These are phyloP conservation scores for Vachellia pachyceras DNA, from an alignment of 306 rosid genomes.

Conservation along the genomic window DNA sequence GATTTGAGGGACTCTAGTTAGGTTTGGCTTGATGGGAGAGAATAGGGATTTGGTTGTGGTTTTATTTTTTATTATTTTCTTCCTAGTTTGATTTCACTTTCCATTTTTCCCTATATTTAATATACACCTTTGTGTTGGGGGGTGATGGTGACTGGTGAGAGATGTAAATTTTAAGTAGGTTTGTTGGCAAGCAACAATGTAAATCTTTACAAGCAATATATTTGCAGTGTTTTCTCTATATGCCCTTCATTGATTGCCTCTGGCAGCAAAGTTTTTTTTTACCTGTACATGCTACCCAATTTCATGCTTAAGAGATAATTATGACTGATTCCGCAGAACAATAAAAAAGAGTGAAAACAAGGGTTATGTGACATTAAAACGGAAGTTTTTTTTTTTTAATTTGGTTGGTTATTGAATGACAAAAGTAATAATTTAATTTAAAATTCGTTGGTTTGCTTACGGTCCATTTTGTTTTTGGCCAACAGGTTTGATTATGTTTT, in stretches of 20 bases:
- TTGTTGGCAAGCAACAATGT: constrained; percentile 9
- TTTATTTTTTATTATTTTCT: neutral
- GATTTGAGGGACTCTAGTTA: neutral
- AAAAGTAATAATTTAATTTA: too few relatives aligned
- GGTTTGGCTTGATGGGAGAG: constrained; percentile 17
- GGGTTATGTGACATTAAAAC: too few relatives aligned
- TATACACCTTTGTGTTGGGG: constrained; percentile 5
- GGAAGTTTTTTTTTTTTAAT: too few relatives aligned
- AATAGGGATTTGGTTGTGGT: neutral
- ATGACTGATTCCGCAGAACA: neutral
- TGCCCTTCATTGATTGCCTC: constrained; percentile 4
- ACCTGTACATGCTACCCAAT: neutral
- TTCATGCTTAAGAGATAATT: neutral
- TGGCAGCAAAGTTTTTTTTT: neutral
- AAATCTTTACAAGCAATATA: neutral
- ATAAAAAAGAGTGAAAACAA: too few relatives aligned
- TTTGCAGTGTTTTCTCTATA: neutral
- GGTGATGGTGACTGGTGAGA: constrained; percentile 3
- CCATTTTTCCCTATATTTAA: neutral
- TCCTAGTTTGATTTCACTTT: neutral
- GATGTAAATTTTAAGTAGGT: constrained; percentile 1
- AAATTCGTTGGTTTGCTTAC: too few relatives aligned
- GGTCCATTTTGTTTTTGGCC: too few relatives aligned
- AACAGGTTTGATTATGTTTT: too few relatives aligned
- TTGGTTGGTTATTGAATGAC: too few relatives aligned